Percentiles rank a stretch among this genome's conserved stretches.
phyloP scores from a whole-genome alignment of 257 asterid genomes.

The Nemophila menziesii region DNA sequence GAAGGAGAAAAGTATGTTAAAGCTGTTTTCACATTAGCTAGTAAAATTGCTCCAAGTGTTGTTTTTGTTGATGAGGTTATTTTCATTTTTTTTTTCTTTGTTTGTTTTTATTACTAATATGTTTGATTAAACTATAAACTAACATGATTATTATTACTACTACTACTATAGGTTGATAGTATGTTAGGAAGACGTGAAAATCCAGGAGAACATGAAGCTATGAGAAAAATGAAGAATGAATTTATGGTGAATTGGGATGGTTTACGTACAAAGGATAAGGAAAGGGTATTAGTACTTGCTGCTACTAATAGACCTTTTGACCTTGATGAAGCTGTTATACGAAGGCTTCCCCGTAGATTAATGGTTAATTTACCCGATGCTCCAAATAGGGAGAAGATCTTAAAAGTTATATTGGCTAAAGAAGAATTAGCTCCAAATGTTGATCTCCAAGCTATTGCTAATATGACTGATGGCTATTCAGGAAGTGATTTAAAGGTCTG shows the following conservation, averaged over 20 bases:
- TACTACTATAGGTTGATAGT: conserved; percentile 84
- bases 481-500: conserved; percentile 94
- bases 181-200: conserved; percentile 96
- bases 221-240: conserved; percentile 96
- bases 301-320: conserved; percentile 95
- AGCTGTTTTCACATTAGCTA: conserved; percentile 81
- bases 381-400: conserved; percentile 60
- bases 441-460: conserved; percentile 67
- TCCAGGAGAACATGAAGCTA: conserved; percentile 96
- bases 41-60: conserved; percentile 86
- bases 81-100: neutral
- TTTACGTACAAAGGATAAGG: conserved; percentile 85
- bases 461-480: conserved; percentile 86
- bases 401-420: conserved; percentile 56
- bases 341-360: conserved; percentile 95
- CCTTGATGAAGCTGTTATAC: conserved; percentile 95
- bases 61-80: conserved; percentile 79
- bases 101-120: conserved; percentile 1
- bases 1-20: conserved; percentile 90
- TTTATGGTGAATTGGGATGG: conserved; percentile 97
- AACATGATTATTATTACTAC: neutral
- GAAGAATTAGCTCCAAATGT: conserved; percentile 59
- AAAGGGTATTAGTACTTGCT: conserved; percentile 84
- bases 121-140: conserved; percentile 4
- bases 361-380: conserved; percentile 93